Evolutionary conservation across 2,329 filamentous ascomycete genomes (phyloP), one percentile per base, ranked within the genome.

Genomic region (Penicillium sp.): DNA sequence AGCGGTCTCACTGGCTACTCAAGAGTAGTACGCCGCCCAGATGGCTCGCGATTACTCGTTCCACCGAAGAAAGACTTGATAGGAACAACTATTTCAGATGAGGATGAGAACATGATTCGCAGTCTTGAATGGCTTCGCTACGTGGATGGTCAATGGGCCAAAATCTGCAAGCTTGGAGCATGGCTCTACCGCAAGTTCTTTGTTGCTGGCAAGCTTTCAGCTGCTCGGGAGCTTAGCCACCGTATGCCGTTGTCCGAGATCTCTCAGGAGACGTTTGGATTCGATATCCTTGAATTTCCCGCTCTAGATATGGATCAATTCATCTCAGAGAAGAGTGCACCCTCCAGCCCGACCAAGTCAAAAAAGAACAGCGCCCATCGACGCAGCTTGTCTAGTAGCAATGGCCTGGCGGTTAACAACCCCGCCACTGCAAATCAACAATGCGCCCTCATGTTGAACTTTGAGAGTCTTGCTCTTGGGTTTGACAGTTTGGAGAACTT

Each of bases 81-180:
- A 49, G 86, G 87, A 3, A 83, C 85, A 2, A 79, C 85, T 13
- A 55, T 74, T 9, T 76, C 87, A 9, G 80, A 85, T 7, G 74
- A 80, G 39, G 84, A 88, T 55, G 87, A 93, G 58, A 84, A 88
- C 29, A 80, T 96, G 48, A 91, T 97, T 42, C 83, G 88, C 52
- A 87, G 89, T 33, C 76, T 97, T 55, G 90, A 95, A 67, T 97
- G 93, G 92, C 87, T 93, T 70, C 77, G 90, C 54, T 81, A 90
- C 52, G 83, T 93, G 8, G 84, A 89, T 46, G 87, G 84, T 11
- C 82, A 89, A 51, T 92, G 88, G 87, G 78, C 82, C 14, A 81
- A 87, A 54, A 86, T 90, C 19, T 90, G 93, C 64, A 75, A 78
- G 16, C 80, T 86, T 52, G 86, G 91, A 37, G 83, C 84, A 26